A percentile compares a stretch with the other conserved stretches of the same genome.
Conservation (phyloP, 495 filamentous ascomycete genomes). For the Podospora anserina region DNA sequence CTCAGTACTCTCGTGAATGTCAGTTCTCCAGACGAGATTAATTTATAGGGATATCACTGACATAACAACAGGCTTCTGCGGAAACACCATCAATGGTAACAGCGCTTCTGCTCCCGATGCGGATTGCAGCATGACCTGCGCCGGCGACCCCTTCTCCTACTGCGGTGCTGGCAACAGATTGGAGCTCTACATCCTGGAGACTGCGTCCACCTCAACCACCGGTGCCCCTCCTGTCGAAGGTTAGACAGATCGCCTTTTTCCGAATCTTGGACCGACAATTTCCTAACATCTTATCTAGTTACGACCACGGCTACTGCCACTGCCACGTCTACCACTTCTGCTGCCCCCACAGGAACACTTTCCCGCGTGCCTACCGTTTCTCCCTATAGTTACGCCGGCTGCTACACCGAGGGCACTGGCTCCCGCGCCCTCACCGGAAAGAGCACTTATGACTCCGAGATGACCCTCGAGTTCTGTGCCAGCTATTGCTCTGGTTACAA, state of each 20-base stretch:
- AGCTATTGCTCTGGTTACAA: slow-evolving; percentile 42
- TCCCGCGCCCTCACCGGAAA: slow-evolving; percentile 36
- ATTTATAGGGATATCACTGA: neutral
- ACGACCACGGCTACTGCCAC: slow-evolving; percentile 1
- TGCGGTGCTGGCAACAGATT: slow-evolving; percentile 47
- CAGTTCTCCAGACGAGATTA: slow-evolving; percentile 2
- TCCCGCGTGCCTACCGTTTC: slow-evolving; percentile 34
- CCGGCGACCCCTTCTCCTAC: slow-evolving; percentile 37
- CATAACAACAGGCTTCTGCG: slow-evolving; percentile 35
- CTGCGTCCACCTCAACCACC: slow-evolving; percentile 1
- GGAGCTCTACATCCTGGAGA: slow-evolving; percentile 35
- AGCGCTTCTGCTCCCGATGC: slow-evolving; percentile 25
- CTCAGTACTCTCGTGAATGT: slow-evolving; percentile 43
- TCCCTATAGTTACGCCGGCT: slow-evolving; percentile 41
- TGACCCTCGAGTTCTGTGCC: slow-evolving; percentile 49
- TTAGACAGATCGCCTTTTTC: slow-evolving; percentile 9
- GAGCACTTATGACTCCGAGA: slow-evolving; percentile 33
- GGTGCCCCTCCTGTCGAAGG: slow-evolving; percentile 10
- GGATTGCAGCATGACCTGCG: slow-evolving; percentile 45
- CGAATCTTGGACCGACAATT: neutral
- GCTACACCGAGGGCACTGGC: slow-evolving; percentile 44
- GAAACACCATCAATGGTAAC: slow-evolving; percentile 32
- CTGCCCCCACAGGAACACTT: slow-evolving; percentile 33
- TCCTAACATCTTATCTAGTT: neutral
- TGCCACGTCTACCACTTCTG: slow-evolving; percentile 14